Base-by-base conservation (phyloP, 2,329 filamentous ascomycete genomes). In the Hypoxylon sp. region DNA sequence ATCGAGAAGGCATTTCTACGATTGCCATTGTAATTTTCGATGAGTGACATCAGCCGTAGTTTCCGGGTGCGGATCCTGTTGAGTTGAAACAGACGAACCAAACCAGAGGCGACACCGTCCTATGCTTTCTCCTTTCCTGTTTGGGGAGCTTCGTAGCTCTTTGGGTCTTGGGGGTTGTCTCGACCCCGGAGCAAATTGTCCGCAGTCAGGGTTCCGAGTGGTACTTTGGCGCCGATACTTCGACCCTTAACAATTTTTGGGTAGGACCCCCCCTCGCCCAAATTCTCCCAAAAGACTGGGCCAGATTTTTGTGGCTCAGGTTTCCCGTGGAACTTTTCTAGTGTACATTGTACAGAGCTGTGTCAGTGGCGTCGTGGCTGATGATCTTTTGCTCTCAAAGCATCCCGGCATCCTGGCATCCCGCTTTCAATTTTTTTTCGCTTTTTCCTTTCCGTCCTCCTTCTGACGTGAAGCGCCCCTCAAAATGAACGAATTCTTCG, bases 211-310 rank as follows among this genome's bases (percentile, higher is more conserved):
- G 28, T 3, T 16, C 32, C 38, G 42, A 16, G 8, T 36, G 32
- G n/a, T 26, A 14, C 26, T 26, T 56, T 24, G 38, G 32, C 36
- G n/a, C 12, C n/a, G 61, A 44, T 70, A 72, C 70, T 64, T 70
- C 16, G 20, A 20, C 30, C 64, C 65, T 65, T 72, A 72, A 72
- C 69, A 72, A 71, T 71, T 71, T 67, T 36, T 32, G 33, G 26
- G 8, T 2, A 44, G 5, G 24, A 54, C 57, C 20, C 44, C 45
- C 44, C 11, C 44, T 4, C 2, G 2, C 14, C 38, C 42, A 33
- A 64, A 57, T 58, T 36, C 52, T 20, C 20, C 22, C 3, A 6
- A 2, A 45, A 12, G 14, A 45, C 20, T 24, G 11, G 2, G 18
- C 26, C 16, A 18, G 11, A 12, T 14, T 12, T 33, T 11, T 12